Evolutionary conservation across 2,329 filamentous ascomycete species (phyloP).

Genomic region (Clonostachys rhizophaga): DNA sequence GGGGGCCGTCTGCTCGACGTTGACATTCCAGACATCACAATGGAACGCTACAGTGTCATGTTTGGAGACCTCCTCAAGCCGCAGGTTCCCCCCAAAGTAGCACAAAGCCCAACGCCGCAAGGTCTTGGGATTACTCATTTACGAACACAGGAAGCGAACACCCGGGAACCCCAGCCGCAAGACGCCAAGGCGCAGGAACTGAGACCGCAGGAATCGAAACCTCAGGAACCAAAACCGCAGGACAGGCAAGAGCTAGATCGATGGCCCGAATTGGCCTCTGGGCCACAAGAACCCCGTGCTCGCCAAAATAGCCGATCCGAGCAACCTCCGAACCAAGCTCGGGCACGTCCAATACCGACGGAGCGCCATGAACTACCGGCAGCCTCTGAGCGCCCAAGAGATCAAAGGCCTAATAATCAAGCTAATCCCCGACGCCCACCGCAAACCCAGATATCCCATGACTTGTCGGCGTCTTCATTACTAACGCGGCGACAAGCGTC

Average conservation of each 20-base stretch:
- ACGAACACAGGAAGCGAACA: not conserved
- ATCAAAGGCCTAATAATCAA: not conserved
- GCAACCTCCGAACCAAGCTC: no score
- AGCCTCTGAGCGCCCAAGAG: not conserved
- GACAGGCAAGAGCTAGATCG: no score
- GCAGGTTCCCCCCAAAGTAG: not conserved
- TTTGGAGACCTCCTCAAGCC: constrained; percentile 68
- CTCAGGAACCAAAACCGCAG: no score
- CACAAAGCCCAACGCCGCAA: not conserved
- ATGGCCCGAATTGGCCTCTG: no score
- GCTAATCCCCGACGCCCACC: not conserved
- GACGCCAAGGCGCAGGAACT: no score
- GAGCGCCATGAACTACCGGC: not conserved
- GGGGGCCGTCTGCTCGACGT: constrained; percentile 54
- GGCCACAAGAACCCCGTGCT: no score
- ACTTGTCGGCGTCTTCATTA: constrained; percentile 24
- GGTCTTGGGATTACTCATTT: not conserved
- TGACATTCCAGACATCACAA: constrained; percentile 71
- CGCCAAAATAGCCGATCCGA: no score
- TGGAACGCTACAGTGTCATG: constrained; percentile 95
- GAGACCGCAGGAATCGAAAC: no score
- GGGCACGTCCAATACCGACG: no score
- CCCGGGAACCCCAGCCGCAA: not conserved
- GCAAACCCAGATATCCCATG: not conserved
- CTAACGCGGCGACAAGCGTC: constrained; percentile 55